Evolutionary conservation across 2,329 filamentous ascomycete genomes (phyloP).

Genomic region (Penicillium sp.): DNA sequence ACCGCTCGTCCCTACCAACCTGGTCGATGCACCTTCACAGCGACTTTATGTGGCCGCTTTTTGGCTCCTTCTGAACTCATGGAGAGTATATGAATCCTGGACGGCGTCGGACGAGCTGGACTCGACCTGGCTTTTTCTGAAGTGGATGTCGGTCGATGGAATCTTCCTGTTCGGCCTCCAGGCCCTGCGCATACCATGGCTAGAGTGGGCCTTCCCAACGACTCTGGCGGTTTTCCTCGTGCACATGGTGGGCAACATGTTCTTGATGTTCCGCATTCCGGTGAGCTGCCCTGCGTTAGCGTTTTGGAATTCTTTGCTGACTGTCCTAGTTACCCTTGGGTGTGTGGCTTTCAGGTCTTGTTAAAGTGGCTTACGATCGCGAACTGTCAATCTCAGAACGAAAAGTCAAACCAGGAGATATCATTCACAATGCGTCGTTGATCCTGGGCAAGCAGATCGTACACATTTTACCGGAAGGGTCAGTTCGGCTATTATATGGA

Average conservation of each 20-base stretch:
- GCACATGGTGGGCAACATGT: constrained; percentile 72
- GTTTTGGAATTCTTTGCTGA: not conserved
- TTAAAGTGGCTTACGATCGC: constrained; percentile 84
- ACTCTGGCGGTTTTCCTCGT: constrained; percentile 68
- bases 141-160: constrained; percentile 88
- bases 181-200: constrained; percentile 87
- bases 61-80: constrained; percentile 73
- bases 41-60: constrained; percentile 81
- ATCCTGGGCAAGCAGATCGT: constrained; percentile 97
- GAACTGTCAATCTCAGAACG: constrained; percentile 92
- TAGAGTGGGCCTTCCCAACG: constrained; percentile 79
- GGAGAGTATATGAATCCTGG: constrained; percentile 84
- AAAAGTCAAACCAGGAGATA: constrained; percentile 80
- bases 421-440: constrained; percentile 87
- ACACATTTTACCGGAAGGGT: constrained; percentile 94
- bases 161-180: constrained; percentile 84
- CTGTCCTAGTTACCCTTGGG: constrained; percentile 66
- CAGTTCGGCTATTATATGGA: constrained; percentile 24
- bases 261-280: constrained; percentile 90
- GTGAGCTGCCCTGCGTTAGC: constrained; percentile 45
- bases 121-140: constrained; percentile 87
- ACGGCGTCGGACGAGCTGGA: constrained; percentile 76
- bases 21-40: constrained; percentile 88
- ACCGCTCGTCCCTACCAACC: constrained; percentile 75
- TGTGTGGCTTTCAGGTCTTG: constrained; percentile 68